Percentiles rank a stretch among this genome's conserved stretches.
These are phyloP conservation scores for Passiflora organensis DNA, from an alignment of 345 rosid genomes.

Conservation along the genomic window DNA sequence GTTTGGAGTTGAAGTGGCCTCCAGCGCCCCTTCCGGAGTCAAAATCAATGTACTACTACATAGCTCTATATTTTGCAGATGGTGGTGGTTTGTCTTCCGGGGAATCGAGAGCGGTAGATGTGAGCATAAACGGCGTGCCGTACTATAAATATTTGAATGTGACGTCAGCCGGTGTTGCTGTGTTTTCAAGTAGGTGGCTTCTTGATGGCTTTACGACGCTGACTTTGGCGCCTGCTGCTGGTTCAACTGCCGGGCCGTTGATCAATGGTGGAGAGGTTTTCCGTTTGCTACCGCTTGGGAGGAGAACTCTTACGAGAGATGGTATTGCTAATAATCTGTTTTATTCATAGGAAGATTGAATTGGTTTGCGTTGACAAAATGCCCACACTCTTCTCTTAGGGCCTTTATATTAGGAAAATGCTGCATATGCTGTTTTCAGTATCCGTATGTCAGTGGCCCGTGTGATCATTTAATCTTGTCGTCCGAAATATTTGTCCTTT, in stretches of 20 bases:
- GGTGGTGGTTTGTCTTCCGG: slow-evolving; percentile 39
- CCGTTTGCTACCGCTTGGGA: slow-evolving; percentile 39
- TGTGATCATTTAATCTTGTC: no score
- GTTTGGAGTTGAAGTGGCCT: slow-evolving; percentile 71
- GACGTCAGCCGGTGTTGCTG: slow-evolving; percentile 48
- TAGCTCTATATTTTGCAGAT: slow-evolving; percentile 80
- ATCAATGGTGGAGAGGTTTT: slow-evolving; percentile 84
- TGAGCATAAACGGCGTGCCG: slow-evolving; percentile 49
- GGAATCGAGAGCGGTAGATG: slow-evolving; percentile 47
- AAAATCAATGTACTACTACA: slow-evolving; percentile 38
- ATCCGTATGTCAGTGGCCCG: no score
- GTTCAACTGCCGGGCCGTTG: slow-evolving; percentile 52
- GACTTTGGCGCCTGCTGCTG: slow-evolving; percentile 46
- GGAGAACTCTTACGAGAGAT: slow-evolving; percentile 76
- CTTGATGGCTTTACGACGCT: slow-evolving; percentile 57
- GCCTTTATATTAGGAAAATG: no score
- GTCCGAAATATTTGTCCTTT: no score
- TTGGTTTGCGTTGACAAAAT: no score
- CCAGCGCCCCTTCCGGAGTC: slow-evolving; percentile 35
- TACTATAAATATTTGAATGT: slow-evolving; percentile 59
- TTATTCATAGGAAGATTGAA: no score
- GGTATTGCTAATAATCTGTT: slow-evolving; percentile 36
- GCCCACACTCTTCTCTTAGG: no score
- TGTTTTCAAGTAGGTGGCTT: slow-evolving; percentile 65
- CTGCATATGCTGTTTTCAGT: no score